Evolutionary conservation across 129 eudicot genomes (phyloP).

Genomic region (Saussurea involucrata): DNA sequence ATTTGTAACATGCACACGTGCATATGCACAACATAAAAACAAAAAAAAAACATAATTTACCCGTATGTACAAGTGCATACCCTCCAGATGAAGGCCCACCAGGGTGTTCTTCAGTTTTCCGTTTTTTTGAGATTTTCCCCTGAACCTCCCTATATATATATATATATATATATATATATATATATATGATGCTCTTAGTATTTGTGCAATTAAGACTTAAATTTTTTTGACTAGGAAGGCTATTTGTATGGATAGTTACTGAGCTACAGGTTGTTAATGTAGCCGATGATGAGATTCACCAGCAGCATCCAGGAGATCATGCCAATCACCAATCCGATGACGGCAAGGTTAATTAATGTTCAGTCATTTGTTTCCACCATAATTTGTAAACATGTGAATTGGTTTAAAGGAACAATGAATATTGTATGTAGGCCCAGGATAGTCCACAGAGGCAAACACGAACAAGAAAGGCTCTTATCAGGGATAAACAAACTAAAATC

Average conservation of each 20-base stretch:
- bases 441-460: constrained; percentile 32
- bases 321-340: constrained; percentile 46
- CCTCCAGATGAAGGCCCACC: too few relatives aligned
- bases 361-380: constrained; percentile 29
- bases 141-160: too few relatives aligned
- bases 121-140: too few relatives aligned
- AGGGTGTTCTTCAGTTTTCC: too few relatives aligned
- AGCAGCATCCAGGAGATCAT: constrained; percentile 48
- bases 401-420: background rate
- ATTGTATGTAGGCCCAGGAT: constrained; percentile 32
- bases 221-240: background rate
- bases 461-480: constrained; percentile 38
- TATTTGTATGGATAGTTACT: constrained; percentile 7
- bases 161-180: background rate
- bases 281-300: constrained; percentile 61
- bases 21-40: too few relatives aligned
- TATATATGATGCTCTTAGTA: background rate
- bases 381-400: background rate
- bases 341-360: constrained; percentile 32
- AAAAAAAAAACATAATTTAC: too few relatives aligned
- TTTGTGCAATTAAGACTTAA: background rate
- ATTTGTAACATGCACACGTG: too few relatives aligned
- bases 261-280: constrained; percentile 19
- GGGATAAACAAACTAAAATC: constrained; percentile 78
- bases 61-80: too few relatives aligned